Conservation (phyloP, 1,284 basidiomycete genomes). For the Cryptococcus sp. region DNA sequence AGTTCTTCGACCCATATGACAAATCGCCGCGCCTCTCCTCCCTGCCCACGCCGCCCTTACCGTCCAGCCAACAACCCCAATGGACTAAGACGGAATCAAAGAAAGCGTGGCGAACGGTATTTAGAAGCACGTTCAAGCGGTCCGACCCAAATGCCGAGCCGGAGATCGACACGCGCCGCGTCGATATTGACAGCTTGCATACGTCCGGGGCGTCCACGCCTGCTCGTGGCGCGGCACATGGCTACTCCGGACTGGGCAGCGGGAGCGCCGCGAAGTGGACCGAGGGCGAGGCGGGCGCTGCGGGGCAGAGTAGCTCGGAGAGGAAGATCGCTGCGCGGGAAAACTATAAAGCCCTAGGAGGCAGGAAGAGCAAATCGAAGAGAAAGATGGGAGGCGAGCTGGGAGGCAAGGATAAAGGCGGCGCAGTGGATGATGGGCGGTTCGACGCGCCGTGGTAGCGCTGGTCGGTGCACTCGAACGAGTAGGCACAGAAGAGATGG, state of each 20-base stretch:
- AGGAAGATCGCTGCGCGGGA: neutral
- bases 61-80: slow-evolving; percentile 50
- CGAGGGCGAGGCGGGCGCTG: slow-evolving; percentile 14
- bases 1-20: slow-evolving; percentile 54
- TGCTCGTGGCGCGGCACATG: slow-evolving; percentile 43
- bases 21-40: slow-evolving; percentile 54
- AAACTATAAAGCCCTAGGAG: slow-evolving; percentile 1
- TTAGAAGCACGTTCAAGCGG: slow-evolving; percentile 45
- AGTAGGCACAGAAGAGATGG: no score
- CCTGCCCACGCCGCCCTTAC: slow-evolving; percentile 57
- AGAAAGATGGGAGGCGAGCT: slow-evolving; percentile 45
- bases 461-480: no score
- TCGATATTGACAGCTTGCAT: slow-evolving; percentile 47
- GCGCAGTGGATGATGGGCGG: slow-evolving; percentile 45
- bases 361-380: slow-evolving; percentile 2
- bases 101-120: slow-evolving; percentile 44
- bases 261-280: slow-evolving; percentile 43
- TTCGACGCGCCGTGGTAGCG: slow-evolving; percentile 48
- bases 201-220: slow-evolving; percentile 75
- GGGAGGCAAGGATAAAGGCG: slow-evolving; percentile 44
- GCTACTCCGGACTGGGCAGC: slow-evolving; percentile 42
- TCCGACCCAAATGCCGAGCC: slow-evolving; percentile 37
- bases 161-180: slow-evolving; percentile 43
- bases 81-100: slow-evolving; percentile 56
- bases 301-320: slow-evolving; percentile 4